Evolutionary conservation across 2,329 filamentous ascomycete species (phyloP), one percentile per base, ranked within the genome.

Genomic region (Botrytis aclada): DNA sequence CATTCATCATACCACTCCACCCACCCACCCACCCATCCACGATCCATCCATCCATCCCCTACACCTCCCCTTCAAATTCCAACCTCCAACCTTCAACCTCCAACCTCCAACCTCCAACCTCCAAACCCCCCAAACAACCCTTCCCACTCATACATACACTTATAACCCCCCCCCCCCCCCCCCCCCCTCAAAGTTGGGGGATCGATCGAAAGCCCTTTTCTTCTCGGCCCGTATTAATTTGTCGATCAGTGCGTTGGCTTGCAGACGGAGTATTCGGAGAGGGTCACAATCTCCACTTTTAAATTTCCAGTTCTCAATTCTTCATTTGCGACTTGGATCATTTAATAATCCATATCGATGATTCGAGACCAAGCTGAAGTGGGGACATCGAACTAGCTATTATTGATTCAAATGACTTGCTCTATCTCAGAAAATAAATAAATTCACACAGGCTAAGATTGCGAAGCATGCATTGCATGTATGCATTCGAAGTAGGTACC

Each of bases 191-290:
- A 64, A 45, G 37, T 41, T 43, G 62, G 62, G 62, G 62, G 62
- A 32, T 64, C 62, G n/a, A 41, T 64, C 62, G 22, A 64, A 64
- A 45, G n/a, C 7, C 25, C 25, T 65, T 65, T 20, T 20, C 39
- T 65, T 45, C 39, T 65, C 25, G 60, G 14, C 41, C 39, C 62
- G 65, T 69, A 69, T 69, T 60, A n/a, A 25, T 60, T 43, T 56
- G 66, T 69, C 66, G 66, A 69, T 69, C 51, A 60, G 34, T 69
- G 37, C 47, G 37, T 20, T 58, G n/a, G 51, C 51, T 69, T 60
- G 54, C 51, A n/a, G 32, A 43, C 51, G 18, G 37, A 43, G 16
- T 12, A 14, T 41, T n/a, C 60, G 34, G 25, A 37, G 60, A 62
- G 60, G 25, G 34, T 62, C 60, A 9, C 47, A 14, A 25, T 29